These are phyloP conservation scores for Gossypium gossypioides DNA, from an alignment of 441 rosid species.

Conservation along the genomic window DNA sequence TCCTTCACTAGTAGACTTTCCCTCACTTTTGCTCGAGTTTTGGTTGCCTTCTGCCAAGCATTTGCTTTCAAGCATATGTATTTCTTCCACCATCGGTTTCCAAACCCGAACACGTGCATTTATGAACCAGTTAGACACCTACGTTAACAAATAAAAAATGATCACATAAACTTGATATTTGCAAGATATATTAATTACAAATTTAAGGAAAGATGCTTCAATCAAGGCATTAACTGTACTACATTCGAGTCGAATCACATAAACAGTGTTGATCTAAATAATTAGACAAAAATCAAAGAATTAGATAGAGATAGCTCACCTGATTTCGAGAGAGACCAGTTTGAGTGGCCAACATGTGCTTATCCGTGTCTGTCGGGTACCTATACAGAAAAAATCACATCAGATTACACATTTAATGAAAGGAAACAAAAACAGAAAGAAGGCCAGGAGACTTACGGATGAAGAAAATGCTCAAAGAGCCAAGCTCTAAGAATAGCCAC, in stretches of 20 bases:
- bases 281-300: background rate
- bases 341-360: constrained; percentile 43
- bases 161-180: background rate
- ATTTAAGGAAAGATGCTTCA: background rate
- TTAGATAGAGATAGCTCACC: constrained; percentile 23
- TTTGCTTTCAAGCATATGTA: constrained; percentile 37
- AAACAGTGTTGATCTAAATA: background rate
- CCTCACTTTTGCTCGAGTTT: constrained; percentile 15
- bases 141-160: background rate
- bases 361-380: constrained; percentile 56
- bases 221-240: background rate
- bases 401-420: background rate
- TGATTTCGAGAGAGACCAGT: constrained; percentile 60
- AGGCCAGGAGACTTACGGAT: constrained; percentile 39
- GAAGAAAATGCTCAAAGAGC: constrained; percentile 59
- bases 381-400: constrained; percentile 17
- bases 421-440: background rate
- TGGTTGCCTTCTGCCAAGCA: constrained; percentile 26
- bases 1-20: constrained; percentile 16
- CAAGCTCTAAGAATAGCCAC: constrained; percentile 54
- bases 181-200: background rate
- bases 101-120: constrained; percentile 48
- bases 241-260: constrained; percentile 2
- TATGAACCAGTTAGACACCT: constrained; percentile 56
- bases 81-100: constrained; percentile 58